Conservation (phyloP, 306 rosid species). For the Aeschynomene evenia region DNA sequence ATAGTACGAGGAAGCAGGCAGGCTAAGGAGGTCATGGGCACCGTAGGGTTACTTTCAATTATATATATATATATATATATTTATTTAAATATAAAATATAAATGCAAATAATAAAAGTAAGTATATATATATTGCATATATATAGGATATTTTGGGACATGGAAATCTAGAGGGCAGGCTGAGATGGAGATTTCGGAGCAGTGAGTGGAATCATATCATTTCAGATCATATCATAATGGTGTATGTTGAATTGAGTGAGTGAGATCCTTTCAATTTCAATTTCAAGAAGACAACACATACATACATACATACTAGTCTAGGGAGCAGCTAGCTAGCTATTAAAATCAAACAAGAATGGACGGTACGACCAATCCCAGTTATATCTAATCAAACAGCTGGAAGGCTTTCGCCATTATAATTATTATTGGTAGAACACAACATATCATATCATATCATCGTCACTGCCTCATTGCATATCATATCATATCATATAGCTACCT, state of each 20-base stretch:
- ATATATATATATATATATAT: no score
- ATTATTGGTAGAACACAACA: no score
- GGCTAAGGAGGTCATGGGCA: not conserved
- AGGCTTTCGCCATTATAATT: slow-evolving; percentile 16
- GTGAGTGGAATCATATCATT: no score
- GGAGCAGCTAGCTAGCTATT: not conserved
- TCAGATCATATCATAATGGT: slow-evolving; percentile 21
- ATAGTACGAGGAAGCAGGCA: slow-evolving; percentile 44
- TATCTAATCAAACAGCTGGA: slow-evolving; percentile 66
- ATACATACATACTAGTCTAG: no score
- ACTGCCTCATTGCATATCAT: no score
- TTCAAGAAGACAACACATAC: slow-evolving; percentile 29
- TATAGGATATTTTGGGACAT: slow-evolving; percentile 39
- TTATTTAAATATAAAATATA: slow-evolving; percentile 11
- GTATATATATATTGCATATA: not conserved
- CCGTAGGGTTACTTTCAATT: no score
- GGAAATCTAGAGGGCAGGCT: slow-evolving; percentile 37
- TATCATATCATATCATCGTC: no score
- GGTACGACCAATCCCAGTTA: slow-evolving; percentile 12
- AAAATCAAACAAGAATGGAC: no score
- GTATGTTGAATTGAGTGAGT: slow-evolving; percentile 37
- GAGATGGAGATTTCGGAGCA: slow-evolving; percentile 43
- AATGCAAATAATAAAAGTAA: no score
- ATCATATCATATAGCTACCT: no score
- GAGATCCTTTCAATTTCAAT: slow-evolving; percentile 37